These are phyloP conservation scores for Casuarina cunninghamiana DNA, from an alignment of 306 rosid genomes.

Conservation along the genomic window DNA sequence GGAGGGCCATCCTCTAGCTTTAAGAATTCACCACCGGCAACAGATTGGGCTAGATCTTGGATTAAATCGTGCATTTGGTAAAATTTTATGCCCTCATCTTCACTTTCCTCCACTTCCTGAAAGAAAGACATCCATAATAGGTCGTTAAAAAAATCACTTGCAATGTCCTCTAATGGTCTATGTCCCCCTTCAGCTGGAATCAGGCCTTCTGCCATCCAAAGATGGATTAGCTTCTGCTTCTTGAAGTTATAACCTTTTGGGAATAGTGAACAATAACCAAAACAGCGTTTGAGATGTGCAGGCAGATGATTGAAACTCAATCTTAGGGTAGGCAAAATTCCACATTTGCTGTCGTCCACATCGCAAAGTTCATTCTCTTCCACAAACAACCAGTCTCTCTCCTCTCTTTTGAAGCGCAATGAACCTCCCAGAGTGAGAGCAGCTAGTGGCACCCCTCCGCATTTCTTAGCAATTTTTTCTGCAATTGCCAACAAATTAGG, in stretches of 20 bases:
- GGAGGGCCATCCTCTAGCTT: neutral
- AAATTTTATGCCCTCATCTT: neutral
- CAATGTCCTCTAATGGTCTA: slow-evolving; percentile 10
- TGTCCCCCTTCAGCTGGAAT: slow-evolving; percentile 1
- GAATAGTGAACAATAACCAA: slow-evolving; percentile 33
- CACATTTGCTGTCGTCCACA: too few relatives aligned
- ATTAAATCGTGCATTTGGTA: slow-evolving; percentile 33
- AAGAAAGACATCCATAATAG: slow-evolving; percentile 33
- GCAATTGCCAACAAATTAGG: neutral
- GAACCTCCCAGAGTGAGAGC: slow-evolving; percentile 29
- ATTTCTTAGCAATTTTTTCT: slow-evolving; percentile 31
- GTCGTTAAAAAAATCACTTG: slow-evolving; percentile 21
- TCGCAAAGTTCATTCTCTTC: slow-evolving; percentile 4
- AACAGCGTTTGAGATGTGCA: slow-evolving; percentile 16
- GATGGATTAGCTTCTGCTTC: slow-evolving; percentile 13
- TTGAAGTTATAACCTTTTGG: neutral
- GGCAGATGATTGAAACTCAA: slow-evolving; percentile 27
- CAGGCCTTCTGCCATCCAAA: slow-evolving; percentile 37
- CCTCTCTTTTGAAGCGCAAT: slow-evolving; percentile 18
- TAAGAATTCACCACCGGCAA: neutral
- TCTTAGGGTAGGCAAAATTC: slow-evolving; percentile 17
- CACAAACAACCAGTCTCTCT: slow-evolving; percentile 1
- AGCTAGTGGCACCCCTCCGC: slow-evolving; percentile 35
- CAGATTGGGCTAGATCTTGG: slow-evolving; percentile 19
- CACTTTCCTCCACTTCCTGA: neutral